A percentile compares a stretch with the other conserved stretches of the same genome.
Conservation (phyloP, 768 basidiomycete species). For the Amanita polypyramis region DNA sequence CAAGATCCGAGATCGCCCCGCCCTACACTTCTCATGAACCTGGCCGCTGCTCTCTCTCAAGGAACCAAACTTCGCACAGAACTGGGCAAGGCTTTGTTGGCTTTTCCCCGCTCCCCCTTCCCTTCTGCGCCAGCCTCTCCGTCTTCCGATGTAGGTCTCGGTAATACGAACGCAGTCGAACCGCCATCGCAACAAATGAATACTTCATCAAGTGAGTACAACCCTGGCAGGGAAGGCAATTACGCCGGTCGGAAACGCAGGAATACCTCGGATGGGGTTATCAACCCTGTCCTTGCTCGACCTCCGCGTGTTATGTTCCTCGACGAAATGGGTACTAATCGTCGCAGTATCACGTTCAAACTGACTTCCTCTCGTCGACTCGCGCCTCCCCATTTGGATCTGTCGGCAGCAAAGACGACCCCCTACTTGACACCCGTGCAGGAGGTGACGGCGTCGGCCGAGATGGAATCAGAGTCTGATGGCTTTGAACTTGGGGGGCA, state of each 20-base stretch:
- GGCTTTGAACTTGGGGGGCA: not conserved
- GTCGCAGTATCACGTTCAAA: constrained; percentile 1
- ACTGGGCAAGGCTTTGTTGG: constrained; percentile 19
- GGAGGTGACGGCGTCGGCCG: not conserved
- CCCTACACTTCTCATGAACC: constrained; percentile 13
- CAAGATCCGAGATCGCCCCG: constrained; percentile 32
- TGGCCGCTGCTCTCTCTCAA: constrained; percentile 9
- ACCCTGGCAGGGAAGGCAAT: not conserved
- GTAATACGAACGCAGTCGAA: constrained; percentile 12
- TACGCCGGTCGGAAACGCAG: constrained; percentile 3
- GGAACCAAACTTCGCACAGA: constrained; percentile 11
- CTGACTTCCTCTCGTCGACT: constrained; percentile 4
- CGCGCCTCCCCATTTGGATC: constrained; percentile 5
- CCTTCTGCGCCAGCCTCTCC: constrained; percentile 24
- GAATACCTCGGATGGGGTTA: not conserved
- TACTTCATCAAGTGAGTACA: too few relatives aligned
- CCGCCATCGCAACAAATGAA: constrained; percentile 12
- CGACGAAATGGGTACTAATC: constrained; percentile 9
- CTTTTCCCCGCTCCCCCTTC: constrained; percentile 33
- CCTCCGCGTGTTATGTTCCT: constrained; percentile 13
- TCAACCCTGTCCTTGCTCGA: not conserved
- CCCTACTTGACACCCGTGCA: not conserved
- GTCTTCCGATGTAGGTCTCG: constrained; percentile 1
- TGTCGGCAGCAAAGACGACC: not conserved
- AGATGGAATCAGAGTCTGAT: not conserved